Conservation (phyloP, 805 yeast genomes). For the Yarrowia sp. region DNA sequence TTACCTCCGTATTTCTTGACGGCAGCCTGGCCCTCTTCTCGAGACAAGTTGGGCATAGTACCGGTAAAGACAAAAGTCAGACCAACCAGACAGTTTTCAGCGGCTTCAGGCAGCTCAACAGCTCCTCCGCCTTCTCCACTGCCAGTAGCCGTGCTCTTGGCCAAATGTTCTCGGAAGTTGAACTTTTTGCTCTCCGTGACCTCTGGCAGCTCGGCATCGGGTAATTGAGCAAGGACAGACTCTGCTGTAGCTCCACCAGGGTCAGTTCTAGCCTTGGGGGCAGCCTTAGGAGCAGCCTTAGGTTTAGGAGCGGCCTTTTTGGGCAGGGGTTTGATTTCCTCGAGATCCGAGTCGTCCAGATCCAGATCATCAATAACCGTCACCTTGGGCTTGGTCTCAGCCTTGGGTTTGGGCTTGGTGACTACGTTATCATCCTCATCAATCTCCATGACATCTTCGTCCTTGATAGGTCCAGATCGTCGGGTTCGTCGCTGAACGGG, state of each 20-base stretch:
- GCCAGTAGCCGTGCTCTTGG: slow-evolving; percentile 48
- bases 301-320: slow-evolving; percentile 28
- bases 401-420: neutral
- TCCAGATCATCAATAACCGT: slow-evolving; percentile 25
- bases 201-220: slow-evolving; percentile 73
- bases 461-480: slow-evolving; percentile 21
- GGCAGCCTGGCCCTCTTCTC: slow-evolving; percentile 74
- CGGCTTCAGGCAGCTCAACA: slow-evolving; percentile 74
- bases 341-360: slow-evolving; percentile 30
- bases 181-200: slow-evolving; percentile 58
- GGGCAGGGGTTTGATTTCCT: slow-evolving; percentile 27
- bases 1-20: slow-evolving; percentile 91
- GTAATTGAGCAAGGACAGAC: slow-evolving; percentile 66
- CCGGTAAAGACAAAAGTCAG: slow-evolving; percentile 95
- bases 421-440: slow-evolving; percentile 29
- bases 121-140: slow-evolving; percentile 41
- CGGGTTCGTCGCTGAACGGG: slow-evolving; percentile 24
- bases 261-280: slow-evolving; percentile 18
- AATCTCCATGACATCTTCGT: slow-evolving; percentile 24
- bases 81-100: slow-evolving; percentile 85
- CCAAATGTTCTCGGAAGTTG: slow-evolving; percentile 65
- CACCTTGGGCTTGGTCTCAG: neutral
- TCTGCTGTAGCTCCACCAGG: slow-evolving; percentile 53
- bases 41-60: slow-evolving; percentile 74
- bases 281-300: slow-evolving; percentile 36